Evolutionary conservation across 2,329 filamentous ascomycete species (phyloP), one percentile per base, ranked within the genome.

Genomic region (Sclerotinia trifoliorum): DNA sequence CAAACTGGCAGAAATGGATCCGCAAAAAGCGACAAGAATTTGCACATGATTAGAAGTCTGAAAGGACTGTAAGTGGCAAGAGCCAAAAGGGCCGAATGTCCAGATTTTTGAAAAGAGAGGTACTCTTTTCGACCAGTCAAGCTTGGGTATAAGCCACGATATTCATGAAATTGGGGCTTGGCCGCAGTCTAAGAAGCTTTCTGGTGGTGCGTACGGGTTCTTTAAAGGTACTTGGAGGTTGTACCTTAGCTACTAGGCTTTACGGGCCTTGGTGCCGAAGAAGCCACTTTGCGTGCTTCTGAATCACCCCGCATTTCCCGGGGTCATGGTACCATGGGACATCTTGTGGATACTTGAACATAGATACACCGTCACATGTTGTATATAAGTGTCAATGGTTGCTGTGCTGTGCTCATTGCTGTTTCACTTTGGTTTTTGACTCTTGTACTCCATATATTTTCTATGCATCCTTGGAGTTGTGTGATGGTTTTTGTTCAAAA

Each of bases 221-320:
- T 24, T 56, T 56, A n/a, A 13, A 15, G 54, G 10, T 56, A n/a
- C 54, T 21, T 57, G 21, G 19, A 21, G 17, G 13, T 24, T 48
- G 21, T 44, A 39, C n/a, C 21, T 29, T 24, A 54, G 52, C 44
- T 26, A n/a, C 52, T 60, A 60, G 52, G 63, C 52, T 48, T 26
- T 8, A 39, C 52, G 52, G 52, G 52, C 63, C 63, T 66, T 19
- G n/a, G n/a, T 60, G 13, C 52, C 63, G 54, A 48, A 58, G 24
- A 29, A 35, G 29, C 42, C 42, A 49, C 29, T 48, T 35, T 29
- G 19, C 35, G 42, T 58, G 39, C 26, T 63, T 51, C 46, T 39
- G 32, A 51, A 19, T 5, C 60, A 63, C 60, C 46, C 60, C 46
- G 46, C 60, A 63, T 19, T 39, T 51, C 39, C 46, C 4, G n/a